Conservation (phyloP, 352 stramenopile species). For the Aphanomyces euteiches region DNA sequence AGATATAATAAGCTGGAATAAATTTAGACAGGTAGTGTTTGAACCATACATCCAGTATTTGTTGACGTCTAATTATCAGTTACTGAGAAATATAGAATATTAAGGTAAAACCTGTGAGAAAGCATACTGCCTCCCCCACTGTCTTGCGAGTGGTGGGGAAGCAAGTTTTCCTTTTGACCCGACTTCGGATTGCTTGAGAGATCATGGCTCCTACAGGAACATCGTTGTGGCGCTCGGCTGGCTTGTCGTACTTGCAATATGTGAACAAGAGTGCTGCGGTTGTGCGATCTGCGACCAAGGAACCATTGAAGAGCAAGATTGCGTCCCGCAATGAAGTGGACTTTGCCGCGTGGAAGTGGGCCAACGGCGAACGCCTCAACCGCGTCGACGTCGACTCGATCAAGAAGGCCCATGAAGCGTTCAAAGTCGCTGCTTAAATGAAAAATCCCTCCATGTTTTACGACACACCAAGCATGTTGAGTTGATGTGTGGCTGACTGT, state of each 20-base stretch:
- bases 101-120: constrained; percentile 4
- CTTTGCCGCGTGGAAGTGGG: constrained; percentile 84
- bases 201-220: constrained; percentile 52
- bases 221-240: constrained; percentile 81
- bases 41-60: not conserved
- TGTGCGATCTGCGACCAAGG: constrained; percentile 73
- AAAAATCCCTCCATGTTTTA: not conserved
- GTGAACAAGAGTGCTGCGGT: constrained; percentile 78
- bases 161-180: constrained; percentile 19
- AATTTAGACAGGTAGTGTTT: constrained; percentile 1
- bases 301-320: constrained; percentile 84
- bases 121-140: not conserved
- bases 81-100: not conserved
- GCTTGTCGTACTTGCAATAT: constrained; percentile 86
- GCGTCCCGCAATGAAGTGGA: constrained; percentile 65
- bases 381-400: constrained; percentile 76
- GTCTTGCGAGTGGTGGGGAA: constrained; percentile 18
- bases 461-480: not conserved
- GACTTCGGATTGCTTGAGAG: constrained; percentile 15
- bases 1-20: not conserved
- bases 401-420: constrained; percentile 74
- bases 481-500: not conserved
- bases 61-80: not conserved
- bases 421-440: constrained; percentile 40
- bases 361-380: constrained; percentile 70